Evolutionary conservation across 805 yeast species (phyloP), one percentile per base, ranked within the genome.

Genomic region (Wickerhamomyces sydowiorum): DNA sequence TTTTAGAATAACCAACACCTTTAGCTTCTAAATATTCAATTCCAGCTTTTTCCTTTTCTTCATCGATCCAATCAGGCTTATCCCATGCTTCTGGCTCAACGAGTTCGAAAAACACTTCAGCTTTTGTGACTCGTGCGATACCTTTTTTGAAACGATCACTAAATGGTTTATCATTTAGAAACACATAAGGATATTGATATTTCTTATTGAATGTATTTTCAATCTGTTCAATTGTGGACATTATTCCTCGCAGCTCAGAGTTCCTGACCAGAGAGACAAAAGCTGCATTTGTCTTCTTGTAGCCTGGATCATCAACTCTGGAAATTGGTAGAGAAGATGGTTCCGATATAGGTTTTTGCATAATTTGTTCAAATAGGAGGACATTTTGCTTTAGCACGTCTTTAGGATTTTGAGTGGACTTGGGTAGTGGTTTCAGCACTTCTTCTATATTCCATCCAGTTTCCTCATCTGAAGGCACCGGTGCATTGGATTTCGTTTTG

Each of bases 101-200:
- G 30, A 19, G 48, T 24, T 76, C 82, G 51, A 78, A 80, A 44
- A 61, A 66, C 27, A 69, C 59, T 21, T 65, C 59, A 1, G 80
- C 63, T 39, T 49, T 65, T 0, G 78, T 72, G 7, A 62, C 56
- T 12, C 57, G 53, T 30, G 46, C 40, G 33, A 86, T 66, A 18
- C 57, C 55, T 4, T 60, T 49, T 54, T 69, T 82, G 66, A 87
- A 87, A 21, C 58, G 58, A 0, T 76, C 73, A 1, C 76, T 62
- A 56, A 87, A 87, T 4, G 79, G 79, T 41, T 65, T 67, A 54
- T 88, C 95, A 55, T 86, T 87, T 31, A 87, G 56, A 45, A 87
- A 83, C 2, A 86, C 86, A 65, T 87, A 87, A 0, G 96, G 95
- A 57, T 87, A 87, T 38, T 74, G 72, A 60, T 80, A 87, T 53